Evolutionary conservation across 73 alveolate species (phyloP).

Genomic region (Paramecium tetraurelia): DNA sequence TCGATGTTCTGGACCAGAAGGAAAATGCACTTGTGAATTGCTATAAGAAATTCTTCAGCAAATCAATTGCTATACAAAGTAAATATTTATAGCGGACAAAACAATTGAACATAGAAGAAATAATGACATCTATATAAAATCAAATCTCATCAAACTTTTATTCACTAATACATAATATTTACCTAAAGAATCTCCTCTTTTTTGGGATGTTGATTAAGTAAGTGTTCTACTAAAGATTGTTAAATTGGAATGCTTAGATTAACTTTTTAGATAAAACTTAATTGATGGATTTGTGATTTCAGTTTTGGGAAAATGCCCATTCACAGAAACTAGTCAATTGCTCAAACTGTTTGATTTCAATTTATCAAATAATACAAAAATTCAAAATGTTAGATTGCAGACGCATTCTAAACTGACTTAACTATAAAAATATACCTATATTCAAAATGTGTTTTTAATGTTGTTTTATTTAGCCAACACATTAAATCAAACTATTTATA

Average conservation of each 20-base stretch:
- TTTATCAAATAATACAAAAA: background rate
- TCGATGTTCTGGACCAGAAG: constrained; percentile 27
- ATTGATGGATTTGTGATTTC: constrained; percentile 43
- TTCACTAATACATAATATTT: background rate
- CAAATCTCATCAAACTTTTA: background rate
- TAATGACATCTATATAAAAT: background rate
- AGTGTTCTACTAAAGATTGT: background rate
- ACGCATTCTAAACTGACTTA: background rate
- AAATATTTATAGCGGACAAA: background rate
- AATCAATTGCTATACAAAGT: background rate
- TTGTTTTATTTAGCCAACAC: background rate
- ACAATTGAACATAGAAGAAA: background rate
- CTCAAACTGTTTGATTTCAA: background rate
- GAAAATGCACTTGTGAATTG: constrained; percentile 34
- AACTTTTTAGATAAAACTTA: background rate
- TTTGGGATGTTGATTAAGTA: constrained; percentile 32
- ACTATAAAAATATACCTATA: background rate
- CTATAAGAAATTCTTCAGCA: background rate
- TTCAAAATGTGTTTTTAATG: background rate
- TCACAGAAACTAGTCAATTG: background rate
- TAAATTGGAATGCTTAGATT: background rate
- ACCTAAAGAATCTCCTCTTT: constrained; percentile 34
- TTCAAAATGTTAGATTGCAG: background rate
- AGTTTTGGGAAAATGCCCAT: background rate
- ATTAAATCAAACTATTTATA: background rate